Conservation (phyloP, 176 grass and related monocot genomes). For the Carex parvula region DNA sequence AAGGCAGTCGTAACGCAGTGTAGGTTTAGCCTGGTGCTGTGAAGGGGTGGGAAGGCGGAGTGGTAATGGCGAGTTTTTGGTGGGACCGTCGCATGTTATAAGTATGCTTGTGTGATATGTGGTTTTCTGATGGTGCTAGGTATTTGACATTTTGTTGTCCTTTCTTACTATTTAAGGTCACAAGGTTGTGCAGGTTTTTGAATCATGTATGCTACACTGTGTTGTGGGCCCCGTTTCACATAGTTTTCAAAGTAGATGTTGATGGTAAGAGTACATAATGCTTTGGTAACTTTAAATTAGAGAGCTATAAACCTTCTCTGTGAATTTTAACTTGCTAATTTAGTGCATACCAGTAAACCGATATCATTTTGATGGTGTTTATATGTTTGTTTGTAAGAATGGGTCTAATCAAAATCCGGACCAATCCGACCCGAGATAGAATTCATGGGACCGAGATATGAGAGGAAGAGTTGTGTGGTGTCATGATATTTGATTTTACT, state of each 20-base stretch:
- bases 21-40: neutral
- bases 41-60: neutral
- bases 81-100: too few species aligned
- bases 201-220: neutral
- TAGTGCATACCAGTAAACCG: neutral
- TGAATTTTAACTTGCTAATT: neutral
- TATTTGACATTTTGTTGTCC: neutral
- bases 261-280: neutral
- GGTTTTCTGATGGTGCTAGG: neutral
- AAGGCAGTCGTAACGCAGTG: conserved; percentile 20
- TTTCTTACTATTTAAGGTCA: neutral
- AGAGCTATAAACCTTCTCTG: neutral
- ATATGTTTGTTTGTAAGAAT: too few species aligned
- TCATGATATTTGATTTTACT: too few species aligned
- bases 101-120: too few species aligned
- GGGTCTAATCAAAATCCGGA: too few species aligned
- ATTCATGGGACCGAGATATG: too few species aligned
- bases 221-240: neutral
- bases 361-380: neutral
- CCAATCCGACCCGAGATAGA: too few species aligned
- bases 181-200: neutral
- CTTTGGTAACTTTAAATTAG: neutral
- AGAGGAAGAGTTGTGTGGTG: too few species aligned
- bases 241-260: neutral
- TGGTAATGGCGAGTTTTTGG: neutral